Evolutionary conservation across 192 early-diverging fungal genomes (phyloP), one percentile per base, ranked within the genome.

Genomic region (Coemansia sp.): DNA sequence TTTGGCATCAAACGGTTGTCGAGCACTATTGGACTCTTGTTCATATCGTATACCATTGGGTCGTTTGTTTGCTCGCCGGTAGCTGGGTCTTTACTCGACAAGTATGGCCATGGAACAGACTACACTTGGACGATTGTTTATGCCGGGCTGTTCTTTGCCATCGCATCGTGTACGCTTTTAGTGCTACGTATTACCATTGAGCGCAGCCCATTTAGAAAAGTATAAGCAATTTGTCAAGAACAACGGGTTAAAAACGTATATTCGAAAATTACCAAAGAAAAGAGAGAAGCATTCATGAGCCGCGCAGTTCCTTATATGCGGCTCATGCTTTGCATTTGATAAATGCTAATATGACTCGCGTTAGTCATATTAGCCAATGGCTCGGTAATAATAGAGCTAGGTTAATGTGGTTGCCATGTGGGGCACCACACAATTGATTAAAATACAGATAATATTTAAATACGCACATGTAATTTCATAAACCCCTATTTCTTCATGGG

Each of bases 401-500:
- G 21, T 21, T 21, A 21, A 21, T 21, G 21, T 21, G 21, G 21
- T 21, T 21, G 21, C 21, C 21, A 21, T 21, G 21, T 21, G 21
- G 21, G 21, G 21, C 21, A 21, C 21, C 21, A 57, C 21, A 21
- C 21, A 21, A 21, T 21, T 21, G 24, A 7, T 48, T 17, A 48
- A 48, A 17, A 48, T 19, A 48, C 14, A 48, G 19, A 48, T 48
- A 48, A 48, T 48, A 48, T 48, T 49, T 5, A 37, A 62, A 52
- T 5, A 27, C 15, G 25, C 22, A 29, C 29, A 58, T 32, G 29
- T 32, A 32, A 32, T 6, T 32, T 32, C 41, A 43, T 43, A 11
- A 43, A 39, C 19, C 4, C 19, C 9, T 17, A 21, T 17, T 12
- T 24, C 35, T 56, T 53, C 68, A 89, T 79, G 8, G 91, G 91